Evolutionary conservation across 2,329 filamentous ascomycete species (phyloP), one percentile per base, ranked within the genome.

Genomic region (Pseudogymnoascus sp.): DNA sequence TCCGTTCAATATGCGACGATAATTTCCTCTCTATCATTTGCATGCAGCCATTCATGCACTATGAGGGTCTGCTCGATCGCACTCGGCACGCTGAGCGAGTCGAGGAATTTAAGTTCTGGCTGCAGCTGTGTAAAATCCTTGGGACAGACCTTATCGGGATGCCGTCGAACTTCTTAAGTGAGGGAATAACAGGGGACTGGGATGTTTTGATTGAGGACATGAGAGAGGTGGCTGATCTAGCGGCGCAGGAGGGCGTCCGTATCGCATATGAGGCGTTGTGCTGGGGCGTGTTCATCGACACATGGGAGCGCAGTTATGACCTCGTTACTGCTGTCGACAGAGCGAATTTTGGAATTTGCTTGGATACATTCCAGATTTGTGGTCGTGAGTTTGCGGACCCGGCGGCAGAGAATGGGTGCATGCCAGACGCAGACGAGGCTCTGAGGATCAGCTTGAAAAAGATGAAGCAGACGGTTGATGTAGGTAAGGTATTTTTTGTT

Each of bases 351-450:
- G 89, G 89, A 6, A 77, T 91, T 41, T 91, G 88, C 70, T 78
- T 92, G 25, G 89, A 92, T 73, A 90, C 86, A 0, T 92, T 91
- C 76, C 90, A 92, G 73, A 88, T 92, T 63, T 83, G 88, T 0
- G 89, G 84, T 0, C 76, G 85, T 5, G 82, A 90, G 63, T 92
- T 84, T 66, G 89, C 86, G 0, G 88, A 92, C 68, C 89, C 89
- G 0, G 73, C 83, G 0, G 73, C 79, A 0, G 66, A 75, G 7
- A 61, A 64, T 25, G 69, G 69, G 3, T 69, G 64, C n/a, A 39
- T 65, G 6, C 63, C 63, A 4, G 63, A 70, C 61, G 69, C 69
- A 3, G 66, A 71, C 2, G 74, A 76, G 4, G 81, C 79, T 0
- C 78, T 89, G 1, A 71, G 73, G 6, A 75, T 76, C 51, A 68